Conservation (phyloP, 2,329 filamentous ascomycete genomes). For the Phyllosticta citrichinensis region DNA sequence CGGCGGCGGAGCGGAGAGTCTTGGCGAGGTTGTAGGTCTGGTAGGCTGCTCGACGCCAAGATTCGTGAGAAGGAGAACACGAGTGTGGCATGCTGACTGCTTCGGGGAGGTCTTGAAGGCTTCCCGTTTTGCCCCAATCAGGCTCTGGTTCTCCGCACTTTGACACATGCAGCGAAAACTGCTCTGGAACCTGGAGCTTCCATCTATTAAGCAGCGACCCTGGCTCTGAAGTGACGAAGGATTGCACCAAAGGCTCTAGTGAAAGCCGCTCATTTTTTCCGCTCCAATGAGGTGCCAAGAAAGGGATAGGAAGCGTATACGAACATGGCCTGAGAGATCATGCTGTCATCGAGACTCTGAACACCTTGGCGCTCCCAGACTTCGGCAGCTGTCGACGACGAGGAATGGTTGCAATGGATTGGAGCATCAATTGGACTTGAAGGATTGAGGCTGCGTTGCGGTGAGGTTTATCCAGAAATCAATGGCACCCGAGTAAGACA, state of each 20-base stretch:
- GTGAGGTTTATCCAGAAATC: neutral
- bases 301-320: neutral
- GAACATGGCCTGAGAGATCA: neutral
- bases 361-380: neutral
- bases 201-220: neutral
- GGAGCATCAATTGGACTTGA: neutral
- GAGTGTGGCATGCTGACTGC: neutral
- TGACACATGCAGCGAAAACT: neutral
- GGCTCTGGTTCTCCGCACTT: neutral
- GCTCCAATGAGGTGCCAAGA: neutral
- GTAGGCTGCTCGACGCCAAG: neutral
- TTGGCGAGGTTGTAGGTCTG: neutral
- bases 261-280: neutral
- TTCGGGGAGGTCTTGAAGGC: neutral
- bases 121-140: neutral
- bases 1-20: neutral
- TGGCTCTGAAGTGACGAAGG: neutral
- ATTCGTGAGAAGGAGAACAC: neutral
- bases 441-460: neutral
- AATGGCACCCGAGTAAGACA: neutral
- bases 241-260: neutral
- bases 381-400: neutral
- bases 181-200: neutral
- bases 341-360: neutral
- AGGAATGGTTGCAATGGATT: neutral